Conservation (phyloP, 2,329 filamentous ascomycete genomes). For the Fusarium nisikadoi region DNA sequence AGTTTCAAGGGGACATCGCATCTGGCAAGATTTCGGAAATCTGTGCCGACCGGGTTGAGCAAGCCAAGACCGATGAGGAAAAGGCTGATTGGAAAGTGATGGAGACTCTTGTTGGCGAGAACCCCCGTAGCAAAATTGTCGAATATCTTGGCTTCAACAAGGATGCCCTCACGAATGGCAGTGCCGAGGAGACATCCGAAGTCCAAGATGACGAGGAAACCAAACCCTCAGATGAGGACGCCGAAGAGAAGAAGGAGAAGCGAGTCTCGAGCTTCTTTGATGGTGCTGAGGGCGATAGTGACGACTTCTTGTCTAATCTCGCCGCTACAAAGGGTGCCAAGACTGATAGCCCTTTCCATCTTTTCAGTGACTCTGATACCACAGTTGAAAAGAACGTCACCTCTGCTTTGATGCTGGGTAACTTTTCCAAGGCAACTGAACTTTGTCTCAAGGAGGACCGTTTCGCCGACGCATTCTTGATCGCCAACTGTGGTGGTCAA, state of each 20-base stretch:
- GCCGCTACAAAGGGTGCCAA: constrained; percentile 90
- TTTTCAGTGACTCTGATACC: constrained; percentile 86
- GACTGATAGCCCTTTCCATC: constrained; percentile 92
- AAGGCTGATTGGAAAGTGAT: constrained; percentile 97
- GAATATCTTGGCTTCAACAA: constrained; percentile 90
- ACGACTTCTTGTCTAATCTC: constrained; percentile 87
- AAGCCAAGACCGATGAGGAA: constrained; percentile 86
- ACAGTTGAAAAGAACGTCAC: constrained; percentile 88
- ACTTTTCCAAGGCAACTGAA: constrained; percentile 90
- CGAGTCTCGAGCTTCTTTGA: constrained; percentile 85
- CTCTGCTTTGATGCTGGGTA: constrained; percentile 85
- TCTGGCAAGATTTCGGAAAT: constrained; percentile 81
- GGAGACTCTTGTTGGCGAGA: constrained; percentile 84
- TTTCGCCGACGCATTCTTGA: constrained; percentile 96
- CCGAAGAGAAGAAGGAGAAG: constrained; percentile 62
- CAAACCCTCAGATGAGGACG: constrained; percentile 46
- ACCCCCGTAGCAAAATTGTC: constrained; percentile 85
- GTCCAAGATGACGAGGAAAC: constrained; percentile 35
- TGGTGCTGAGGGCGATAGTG: constrained; percentile 70
- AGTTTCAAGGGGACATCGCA: constrained; percentile 85
- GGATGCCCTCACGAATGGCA: constrained; percentile 63
- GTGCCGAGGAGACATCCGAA: constrained; percentile 46
- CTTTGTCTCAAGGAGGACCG: constrained; percentile 89
- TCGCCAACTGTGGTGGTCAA: constrained; percentile 95
- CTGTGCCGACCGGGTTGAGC: constrained; percentile 80